Evolutionary conservation across 768 basidiomycete genomes (phyloP), one percentile per base, ranked within the genome.

Genomic region (Holtermannia corniformis): DNA sequence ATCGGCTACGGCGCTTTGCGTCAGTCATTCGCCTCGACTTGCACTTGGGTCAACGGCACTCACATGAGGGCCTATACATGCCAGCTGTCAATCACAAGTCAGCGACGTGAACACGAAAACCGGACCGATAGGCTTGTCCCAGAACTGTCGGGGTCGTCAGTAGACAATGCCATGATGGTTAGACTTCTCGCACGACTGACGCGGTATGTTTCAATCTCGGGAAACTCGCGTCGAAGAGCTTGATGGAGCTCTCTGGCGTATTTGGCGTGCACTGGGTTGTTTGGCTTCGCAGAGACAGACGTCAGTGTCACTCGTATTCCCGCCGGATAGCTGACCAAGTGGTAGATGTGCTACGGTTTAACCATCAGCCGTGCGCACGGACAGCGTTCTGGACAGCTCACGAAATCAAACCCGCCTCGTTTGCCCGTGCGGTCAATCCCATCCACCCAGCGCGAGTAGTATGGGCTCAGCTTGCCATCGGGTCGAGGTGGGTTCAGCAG

Each of bases 211-310:
- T 32, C 16, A 5, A 49, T 4, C 37, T 49, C 47, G 12, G 47
- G 47, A 32, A 49, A 49, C 22, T 49, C 47, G 16, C 23, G 11
- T 26, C 47, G 23, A 32, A 49, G 19, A 26, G 47, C 47, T 16
- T 27, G 26, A 49, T 49, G 47, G 25, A 49, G 20, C 20, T 49
- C 22, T 28, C 19, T 25, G 21, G 47, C 47, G 20, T 49, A 37
- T 49, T 49, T 16, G 22, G 37, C 47, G 21, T 49, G 47, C 3
- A 4, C 16, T 11, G 47, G 47, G 37, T 49, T 49, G 37, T 21
- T 49, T 11, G 47, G 28, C 25, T 44, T 12, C n/a, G 20, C 43
- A 10, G 22, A n/a, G n/a, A n/a, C n/a, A n/a, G n/a, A n/a, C n/a
- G n/a, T n/a, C n/a, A n/a, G n/a, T 19, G n/a, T n/a, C 20, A 44